phyloP scores from a whole-genome alignment of 768 basidiomycete species.

The Phylloporus sp. region DNA sequence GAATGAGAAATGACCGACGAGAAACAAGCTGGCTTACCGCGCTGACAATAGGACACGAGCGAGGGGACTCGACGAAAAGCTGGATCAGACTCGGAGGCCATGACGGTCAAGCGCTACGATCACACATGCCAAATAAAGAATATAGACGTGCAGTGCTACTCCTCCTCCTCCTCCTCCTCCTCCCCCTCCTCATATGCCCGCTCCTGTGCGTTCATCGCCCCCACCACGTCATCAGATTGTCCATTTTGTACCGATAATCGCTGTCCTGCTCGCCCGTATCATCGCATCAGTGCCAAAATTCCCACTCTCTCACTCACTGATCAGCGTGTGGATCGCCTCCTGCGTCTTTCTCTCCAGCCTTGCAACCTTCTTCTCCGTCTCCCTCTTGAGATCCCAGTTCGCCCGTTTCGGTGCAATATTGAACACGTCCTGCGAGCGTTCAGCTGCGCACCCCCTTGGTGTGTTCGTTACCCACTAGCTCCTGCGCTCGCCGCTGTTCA shows the following conservation, averaged over 20 bases:
- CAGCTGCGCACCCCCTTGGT: conserved; percentile 9
- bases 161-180: conserved; percentile 12
- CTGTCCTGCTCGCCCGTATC: conserved; percentile 49
- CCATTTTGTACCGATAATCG: conserved; percentile 76
- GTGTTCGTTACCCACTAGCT: conserved; percentile 59
- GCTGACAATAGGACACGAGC: conserved; percentile 66
- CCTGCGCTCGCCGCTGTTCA: conserved; percentile 77
- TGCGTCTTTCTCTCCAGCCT: conserved; percentile 90
- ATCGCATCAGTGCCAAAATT: conserved; percentile 3
- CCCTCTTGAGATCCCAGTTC: conserved; percentile 94
- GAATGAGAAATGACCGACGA: conserved; percentile 14
- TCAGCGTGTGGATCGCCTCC: conserved; percentile 87
- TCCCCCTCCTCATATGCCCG: conserved; percentile 49
- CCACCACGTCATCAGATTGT: conserved; percentile 71
- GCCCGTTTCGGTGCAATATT: conserved; percentile 97
- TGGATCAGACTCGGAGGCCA: conserved; percentile 34
- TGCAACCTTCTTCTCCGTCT: conserved; percentile 84
- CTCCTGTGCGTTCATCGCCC: conserved; percentile 79
- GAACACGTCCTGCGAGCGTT: conserved; percentile 68
- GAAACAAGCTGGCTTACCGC: conserved; percentile 63
- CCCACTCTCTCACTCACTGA: conserved; percentile 55
- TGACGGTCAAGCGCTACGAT: background rate
- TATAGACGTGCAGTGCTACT: background rate
- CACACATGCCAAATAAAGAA: conserved; percentile 19
- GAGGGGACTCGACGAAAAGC: conserved; percentile 47